Evolutionary conservation across 2,329 filamentous ascomycete species (phyloP), one percentile per base, ranked within the genome.

Genomic region (Rutstroemia sp.): DNA sequence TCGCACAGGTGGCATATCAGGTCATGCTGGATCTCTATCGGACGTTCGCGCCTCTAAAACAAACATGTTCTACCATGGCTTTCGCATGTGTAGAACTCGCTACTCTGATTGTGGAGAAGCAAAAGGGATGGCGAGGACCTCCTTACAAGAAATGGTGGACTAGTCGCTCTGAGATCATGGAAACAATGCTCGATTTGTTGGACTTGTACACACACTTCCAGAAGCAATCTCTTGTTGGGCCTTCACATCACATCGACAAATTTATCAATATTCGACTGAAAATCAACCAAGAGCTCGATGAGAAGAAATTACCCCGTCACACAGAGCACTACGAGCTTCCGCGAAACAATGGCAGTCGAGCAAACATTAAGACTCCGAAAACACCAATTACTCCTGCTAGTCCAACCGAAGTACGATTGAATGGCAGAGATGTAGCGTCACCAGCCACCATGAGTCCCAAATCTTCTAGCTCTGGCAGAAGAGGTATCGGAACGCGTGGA

Each of bases 121-220:
- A 81, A 71, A 58, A 74, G 73, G 60, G 72, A 71, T 19, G 75
- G 71, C 2, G 71, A 68, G 63, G 76, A 69, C 68, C 88, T 70
- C 72, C 76, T 61, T 68, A 75, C 61, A 60, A 76, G 59, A 75
- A 77, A 45, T 76, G 69, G 62, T 73, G 76, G 58, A 77, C 77
- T 40, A 72, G 69, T 9, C 71, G 78, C 30, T 72, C 73, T 8
- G 75, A 76, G 59, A 73, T 82, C 27, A 70, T 79, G 74, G 92
- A 97, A 77, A 92, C 89, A 0, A 81, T 96, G 65, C 82, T 96
- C 40, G 94, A 97, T 68, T 78, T 96, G 0, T 79, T 97, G 25
- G 92, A 99, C 67, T 80, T 97, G 2, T 97, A 96, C 71, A 94
- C 90, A 0, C 88, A 95, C 67, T 87, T 95, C 68, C 82, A 83